A percentile compares a stretch with the other conserved stretches of the same genome.
Conservation (phyloP, 768 basidiomycete species). For the Suillus subalutaceus region DNA sequence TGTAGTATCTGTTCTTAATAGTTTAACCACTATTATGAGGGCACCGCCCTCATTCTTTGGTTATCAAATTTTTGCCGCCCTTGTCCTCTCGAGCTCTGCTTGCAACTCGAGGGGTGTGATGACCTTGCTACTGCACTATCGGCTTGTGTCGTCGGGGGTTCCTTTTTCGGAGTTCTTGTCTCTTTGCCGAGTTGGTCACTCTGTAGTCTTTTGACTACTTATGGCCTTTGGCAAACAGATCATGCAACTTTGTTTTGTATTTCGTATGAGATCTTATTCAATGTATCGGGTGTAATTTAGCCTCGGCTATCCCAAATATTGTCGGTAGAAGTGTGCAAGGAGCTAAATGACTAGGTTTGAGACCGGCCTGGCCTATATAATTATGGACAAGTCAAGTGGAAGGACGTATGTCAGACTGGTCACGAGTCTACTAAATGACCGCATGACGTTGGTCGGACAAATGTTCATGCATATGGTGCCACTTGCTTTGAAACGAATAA, state of each 20-base stretch:
- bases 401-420: too few relatives aligned
- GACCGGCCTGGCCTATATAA: too few relatives aligned
- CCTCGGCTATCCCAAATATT: too few relatives aligned
- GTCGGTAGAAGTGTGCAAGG: too few relatives aligned
- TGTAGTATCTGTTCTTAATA: slow-evolving; percentile 84
- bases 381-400: too few relatives aligned
- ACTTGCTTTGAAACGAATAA: not conserved
- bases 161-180: not conserved
- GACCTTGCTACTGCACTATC: slow-evolving; percentile 36
- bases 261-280: too few relatives aligned
- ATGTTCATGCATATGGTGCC: too few relatives aligned
- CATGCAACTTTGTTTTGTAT: too few relatives aligned
- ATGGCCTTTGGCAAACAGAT: not conserved
- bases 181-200: not conserved
- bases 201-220: not conserved
- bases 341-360: too few relatives aligned
- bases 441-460: too few relatives aligned
- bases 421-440: too few relatives aligned
- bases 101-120: slow-evolving; percentile 34
- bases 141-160: slow-evolving; percentile 45
- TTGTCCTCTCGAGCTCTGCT: slow-evolving; percentile 40
- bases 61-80: slow-evolving; percentile 59
- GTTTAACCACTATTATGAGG: slow-evolving; percentile 64
- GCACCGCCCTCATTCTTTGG: slow-evolving; percentile 49
- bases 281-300: too few relatives aligned